phyloP scores from a whole-genome alignment of 208 protist genomes.

The Trichomonas tenax region DNA sequence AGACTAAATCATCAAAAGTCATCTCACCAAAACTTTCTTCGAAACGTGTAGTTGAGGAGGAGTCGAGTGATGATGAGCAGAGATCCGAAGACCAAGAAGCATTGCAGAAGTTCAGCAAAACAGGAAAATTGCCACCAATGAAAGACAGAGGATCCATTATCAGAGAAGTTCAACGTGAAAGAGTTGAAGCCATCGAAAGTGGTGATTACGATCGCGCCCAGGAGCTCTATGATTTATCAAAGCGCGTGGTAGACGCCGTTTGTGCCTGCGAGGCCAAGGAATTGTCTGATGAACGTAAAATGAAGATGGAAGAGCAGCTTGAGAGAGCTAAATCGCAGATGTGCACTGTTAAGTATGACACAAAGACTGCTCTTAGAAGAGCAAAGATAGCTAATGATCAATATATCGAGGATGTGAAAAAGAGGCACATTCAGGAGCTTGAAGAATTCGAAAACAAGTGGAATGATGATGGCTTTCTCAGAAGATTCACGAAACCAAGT shows the following conservation, averaged over 20 bases:
- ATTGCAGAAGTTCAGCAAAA: not conserved
- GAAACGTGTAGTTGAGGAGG: not conserved
- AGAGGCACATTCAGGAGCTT: not conserved
- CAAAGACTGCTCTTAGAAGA: not conserved
- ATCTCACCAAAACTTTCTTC: not conserved
- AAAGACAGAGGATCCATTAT: not conserved
- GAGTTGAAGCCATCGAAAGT: not conserved
- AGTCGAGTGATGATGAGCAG: not conserved
- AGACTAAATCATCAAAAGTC: not conserved
- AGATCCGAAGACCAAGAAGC: not conserved
- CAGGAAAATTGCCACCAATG: not conserved
- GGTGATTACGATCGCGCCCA: not conserved
- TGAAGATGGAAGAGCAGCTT: not conserved
- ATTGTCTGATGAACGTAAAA: not conserved
- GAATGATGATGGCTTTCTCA: not conserved
- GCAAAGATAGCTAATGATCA: not conserved
- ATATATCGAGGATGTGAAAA: not conserved
- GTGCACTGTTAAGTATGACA: not conserved
- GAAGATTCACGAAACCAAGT: not conserved
- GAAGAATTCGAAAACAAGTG: not conserved
- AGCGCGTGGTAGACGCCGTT: not conserved
- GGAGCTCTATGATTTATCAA: not conserved
- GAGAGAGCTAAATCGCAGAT: not conserved
- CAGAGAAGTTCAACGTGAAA: not conserved
- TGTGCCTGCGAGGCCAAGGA: not conserved